Evolutionary conservation across 225 moss, liverwort and hornwort genomes (phyloP).

Genomic region (Asterella californica): DNA sequence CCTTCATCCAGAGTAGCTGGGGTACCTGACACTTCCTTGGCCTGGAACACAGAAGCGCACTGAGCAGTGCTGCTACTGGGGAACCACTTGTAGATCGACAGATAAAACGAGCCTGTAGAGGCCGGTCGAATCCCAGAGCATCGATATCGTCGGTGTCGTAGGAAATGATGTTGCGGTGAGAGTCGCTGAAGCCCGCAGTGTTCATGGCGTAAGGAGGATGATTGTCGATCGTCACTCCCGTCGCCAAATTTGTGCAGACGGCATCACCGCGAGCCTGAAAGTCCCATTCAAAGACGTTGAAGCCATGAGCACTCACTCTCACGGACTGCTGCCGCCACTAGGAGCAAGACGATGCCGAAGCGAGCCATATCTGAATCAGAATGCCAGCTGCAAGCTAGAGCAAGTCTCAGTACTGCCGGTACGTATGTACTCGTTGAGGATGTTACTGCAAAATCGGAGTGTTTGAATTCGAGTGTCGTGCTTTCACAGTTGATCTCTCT

Average conservation of each 20-base stretch:
- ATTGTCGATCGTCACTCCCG: conserved; percentile 15
- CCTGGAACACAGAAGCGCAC: conserved; percentile 6
- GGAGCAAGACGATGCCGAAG: not conserved
- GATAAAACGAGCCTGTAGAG: not conserved
- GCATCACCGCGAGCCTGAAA: conserved; percentile 5
- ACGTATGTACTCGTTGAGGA: too few species aligned
- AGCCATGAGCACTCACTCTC: not conserved
- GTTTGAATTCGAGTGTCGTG: too few species aligned
- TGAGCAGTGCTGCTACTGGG: conserved; percentile 7
- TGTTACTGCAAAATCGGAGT: too few species aligned
- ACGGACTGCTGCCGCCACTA: not conserved
- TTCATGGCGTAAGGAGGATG: conserved; percentile 23
- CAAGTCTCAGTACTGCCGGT: too few species aligned
- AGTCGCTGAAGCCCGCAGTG: conserved; percentile 16
- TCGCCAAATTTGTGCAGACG: conserved; percentile 9
- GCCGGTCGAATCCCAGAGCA: conserved; percentile 14
- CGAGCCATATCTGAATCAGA: not conserved
- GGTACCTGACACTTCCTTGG: not conserved
- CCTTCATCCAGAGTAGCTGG: conserved; percentile 1
- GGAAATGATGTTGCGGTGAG: conserved; percentile 23
- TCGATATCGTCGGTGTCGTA: conserved; percentile 14
- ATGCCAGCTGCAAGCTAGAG: too few species aligned
- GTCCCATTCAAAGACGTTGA: conserved; percentile 11
- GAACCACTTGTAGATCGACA: conserved; percentile 20
- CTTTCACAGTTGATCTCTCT: too few species aligned